These are phyloP conservation scores for Quercus berberidifolia DNA, from an alignment of 306 rosid species.

Conservation along the genomic window DNA sequence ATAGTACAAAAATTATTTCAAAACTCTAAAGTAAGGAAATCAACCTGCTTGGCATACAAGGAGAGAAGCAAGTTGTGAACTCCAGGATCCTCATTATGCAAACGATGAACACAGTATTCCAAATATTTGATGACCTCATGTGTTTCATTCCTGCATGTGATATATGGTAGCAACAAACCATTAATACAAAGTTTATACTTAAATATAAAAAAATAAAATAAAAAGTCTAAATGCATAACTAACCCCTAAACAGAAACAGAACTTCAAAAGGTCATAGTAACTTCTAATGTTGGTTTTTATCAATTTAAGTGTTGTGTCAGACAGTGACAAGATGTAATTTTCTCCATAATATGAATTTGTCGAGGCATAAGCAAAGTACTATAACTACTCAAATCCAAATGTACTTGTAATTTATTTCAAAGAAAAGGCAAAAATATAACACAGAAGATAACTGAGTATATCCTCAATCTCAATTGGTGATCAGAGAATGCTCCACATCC, in stretches of 20 bases:
- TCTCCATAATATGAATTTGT: background rate
- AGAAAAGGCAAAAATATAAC: background rate
- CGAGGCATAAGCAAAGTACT: background rate
- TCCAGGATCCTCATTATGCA: conserved; percentile 97
- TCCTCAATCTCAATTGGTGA: background rate
- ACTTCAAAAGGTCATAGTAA: background rate
- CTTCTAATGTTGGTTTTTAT: background rate
- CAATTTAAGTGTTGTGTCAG: background rate
- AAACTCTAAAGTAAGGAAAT: conserved; percentile 23
- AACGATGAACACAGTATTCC: conserved; percentile 86
- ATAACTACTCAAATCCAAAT: background rate
- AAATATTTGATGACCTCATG: conserved; percentile 97
- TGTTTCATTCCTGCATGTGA: conserved; percentile 83
- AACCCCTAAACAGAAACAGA: background rate
- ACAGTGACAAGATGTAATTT: background rate
- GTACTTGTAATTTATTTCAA: background rate
- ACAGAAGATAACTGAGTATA: background rate
- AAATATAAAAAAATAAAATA: background rate
- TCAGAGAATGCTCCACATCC: background rate
- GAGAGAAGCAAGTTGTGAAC: conserved; percentile 93
- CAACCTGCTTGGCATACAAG: conserved; percentile 93
- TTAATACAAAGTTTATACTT: background rate
- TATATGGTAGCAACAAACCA: conserved; percentile 12
- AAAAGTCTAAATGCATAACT: background rate
- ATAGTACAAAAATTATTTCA: background rate